Evolutionary conservation across 345 rosid species (phyloP).

Genomic region (Pistacia vera): DNA sequence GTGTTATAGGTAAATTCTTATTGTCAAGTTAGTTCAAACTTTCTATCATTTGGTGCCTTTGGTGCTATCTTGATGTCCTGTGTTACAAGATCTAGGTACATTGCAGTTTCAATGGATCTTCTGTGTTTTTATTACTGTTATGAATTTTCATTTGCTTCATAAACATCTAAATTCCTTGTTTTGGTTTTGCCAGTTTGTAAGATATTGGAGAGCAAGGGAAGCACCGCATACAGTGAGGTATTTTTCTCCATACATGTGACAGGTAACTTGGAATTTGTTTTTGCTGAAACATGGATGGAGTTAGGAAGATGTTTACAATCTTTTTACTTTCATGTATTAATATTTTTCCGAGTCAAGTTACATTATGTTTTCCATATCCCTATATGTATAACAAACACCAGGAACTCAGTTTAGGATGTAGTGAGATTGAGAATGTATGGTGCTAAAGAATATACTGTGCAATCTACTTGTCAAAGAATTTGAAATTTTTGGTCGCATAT

Average conservation of each 20-base stretch:
- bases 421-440: not conserved
- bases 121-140: not conserved
- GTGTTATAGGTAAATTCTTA: constrained; percentile 36
- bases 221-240: constrained; percentile 49
- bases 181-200: constrained; percentile 41
- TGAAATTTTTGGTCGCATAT: not conserved
- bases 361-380: not conserved
- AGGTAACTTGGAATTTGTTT: not conserved
- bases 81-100: not conserved
- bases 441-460: not conserved
- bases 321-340: not conserved
- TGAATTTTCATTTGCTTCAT: not conserved
- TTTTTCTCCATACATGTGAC: not conserved
- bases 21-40: not conserved
- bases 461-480: not conserved
- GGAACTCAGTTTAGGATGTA: not conserved
- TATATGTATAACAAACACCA: no score
- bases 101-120: not conserved
- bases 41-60: not conserved
- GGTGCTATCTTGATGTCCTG: not conserved
- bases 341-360: not conserved
- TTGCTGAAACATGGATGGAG: no score
- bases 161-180: not conserved
- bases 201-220: constrained; percentile 51
- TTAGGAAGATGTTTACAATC: not conserved